These are phyloP conservation scores for Zygosaccharomyces gambellarensis DNA, from an alignment of 805 yeast species.

Conservation along the genomic window DNA sequence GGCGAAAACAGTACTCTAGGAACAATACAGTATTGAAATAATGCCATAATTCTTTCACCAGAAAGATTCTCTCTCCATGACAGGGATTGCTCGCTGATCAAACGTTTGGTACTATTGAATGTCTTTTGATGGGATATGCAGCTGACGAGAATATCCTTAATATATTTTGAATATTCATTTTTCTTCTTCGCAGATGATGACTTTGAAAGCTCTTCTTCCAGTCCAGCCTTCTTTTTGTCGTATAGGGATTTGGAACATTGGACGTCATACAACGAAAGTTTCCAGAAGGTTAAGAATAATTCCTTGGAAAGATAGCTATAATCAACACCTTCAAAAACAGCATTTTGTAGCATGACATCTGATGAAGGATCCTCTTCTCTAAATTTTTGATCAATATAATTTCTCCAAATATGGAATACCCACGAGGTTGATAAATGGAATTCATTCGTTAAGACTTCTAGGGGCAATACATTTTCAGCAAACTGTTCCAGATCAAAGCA, in stretches of 20 bases:
- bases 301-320: constrained; percentile 34
- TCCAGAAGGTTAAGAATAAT: constrained; percentile 68
- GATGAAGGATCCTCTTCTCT: constrained; percentile 13
- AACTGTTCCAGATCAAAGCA: constrained; percentile 39
- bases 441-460: constrained; percentile 38
- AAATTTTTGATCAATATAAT: constrained; percentile 32
- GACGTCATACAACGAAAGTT: constrained; percentile 64
- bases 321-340: constrained; percentile 20
- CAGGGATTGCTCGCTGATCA: constrained; percentile 9
- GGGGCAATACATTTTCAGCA: constrained; percentile 36
- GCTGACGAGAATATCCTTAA: constrained; percentile 18
- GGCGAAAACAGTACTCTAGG: constrained; percentile 79
- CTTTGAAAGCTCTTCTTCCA: constrained; percentile 15
- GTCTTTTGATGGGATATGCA: constrained; percentile 22
- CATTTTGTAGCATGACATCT: constrained; percentile 12
- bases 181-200: constrained; percentile 19
- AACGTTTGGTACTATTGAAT: constrained; percentile 10
- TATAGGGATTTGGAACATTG: constrained; percentile 50
- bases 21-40: constrained; percentile 61
- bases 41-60: constrained; percentile 28
- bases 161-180: constrained; percentile 11
- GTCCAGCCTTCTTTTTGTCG: constrained; percentile 35
- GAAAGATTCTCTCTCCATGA: constrained; percentile 18
- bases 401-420: constrained; percentile 79
- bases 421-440: constrained; percentile 51